phyloP scores from a whole-genome alignment of 2,329 filamentous ascomycete species.

The Pseudogymnoascus sp. region DNA sequence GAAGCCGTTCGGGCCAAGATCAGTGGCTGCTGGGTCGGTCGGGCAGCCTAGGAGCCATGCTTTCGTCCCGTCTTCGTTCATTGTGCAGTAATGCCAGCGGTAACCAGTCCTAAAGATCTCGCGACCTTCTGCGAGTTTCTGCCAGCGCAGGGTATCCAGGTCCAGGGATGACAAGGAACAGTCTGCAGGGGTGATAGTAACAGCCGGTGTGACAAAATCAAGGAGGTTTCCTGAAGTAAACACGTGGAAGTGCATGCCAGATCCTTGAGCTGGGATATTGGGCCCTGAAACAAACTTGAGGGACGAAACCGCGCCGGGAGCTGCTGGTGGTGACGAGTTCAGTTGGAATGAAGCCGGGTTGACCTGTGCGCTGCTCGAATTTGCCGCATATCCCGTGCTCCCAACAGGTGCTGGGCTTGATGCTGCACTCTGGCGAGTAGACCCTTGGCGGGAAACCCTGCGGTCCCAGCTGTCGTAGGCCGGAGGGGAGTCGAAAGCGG shows the following conservation, averaged over 20 bases:
- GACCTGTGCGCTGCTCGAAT: constrained; percentile 58
- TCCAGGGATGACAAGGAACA: constrained; percentile 88
- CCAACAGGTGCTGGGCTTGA: constrained; percentile 44
- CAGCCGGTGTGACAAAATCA: constrained; percentile 88
- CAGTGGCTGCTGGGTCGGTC: constrained; percentile 58
- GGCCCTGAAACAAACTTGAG: constrained; percentile 83
- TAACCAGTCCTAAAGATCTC: constrained; percentile 91
- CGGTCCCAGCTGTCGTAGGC: constrained; percentile 43
- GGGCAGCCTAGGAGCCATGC: constrained; percentile 94
- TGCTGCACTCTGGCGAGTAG: constrained; percentile 42
- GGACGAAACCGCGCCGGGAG: constrained; percentile 82
- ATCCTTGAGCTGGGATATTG: constrained; percentile 77
- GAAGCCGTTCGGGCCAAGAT: constrained; percentile 59
- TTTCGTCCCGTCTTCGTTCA: constrained; percentile 91
- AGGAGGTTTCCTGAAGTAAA: constrained; percentile 89
- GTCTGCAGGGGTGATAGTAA: constrained; percentile 76
- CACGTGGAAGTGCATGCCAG: constrained; percentile 89
- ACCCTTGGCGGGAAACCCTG: constrained; percentile 29
- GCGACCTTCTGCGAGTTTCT: constrained; percentile 85
- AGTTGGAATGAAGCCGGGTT: constrained; percentile 58
- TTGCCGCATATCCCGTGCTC: constrained; percentile 56
- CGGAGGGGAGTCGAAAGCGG: constrained; percentile 68
- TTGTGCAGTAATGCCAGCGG: constrained; percentile 95
- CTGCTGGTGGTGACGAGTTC: constrained; percentile 69
- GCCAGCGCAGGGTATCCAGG: constrained; percentile 80